Evolutionary conservation across 1,139 yeast species (phyloP), one percentile per base, ranked within the genome.

Genomic region (Yamadazyma epiphylla): DNA sequence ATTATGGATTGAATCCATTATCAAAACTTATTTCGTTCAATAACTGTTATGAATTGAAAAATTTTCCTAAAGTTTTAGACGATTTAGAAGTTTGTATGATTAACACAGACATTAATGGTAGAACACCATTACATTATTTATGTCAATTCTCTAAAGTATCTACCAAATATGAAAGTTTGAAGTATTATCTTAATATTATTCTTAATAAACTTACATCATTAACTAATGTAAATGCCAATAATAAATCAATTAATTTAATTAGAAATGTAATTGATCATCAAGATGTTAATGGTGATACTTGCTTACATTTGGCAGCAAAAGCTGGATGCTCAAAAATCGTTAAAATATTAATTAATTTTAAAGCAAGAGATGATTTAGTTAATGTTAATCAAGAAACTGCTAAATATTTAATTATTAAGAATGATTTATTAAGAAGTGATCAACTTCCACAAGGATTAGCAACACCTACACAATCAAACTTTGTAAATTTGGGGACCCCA

Each of bases 11-110:
- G 51, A 89, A 89, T 43, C 86, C 95, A 22, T 65, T 91, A 25
- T 84, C 94, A 4, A 81, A 94, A 42, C 65, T 91, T 15, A 74
- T 89, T 15, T 78, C 84, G 46, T 91, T 88, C 64, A 88, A 89
- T 39, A 91, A 91, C 53, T 86, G 95, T 43, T 86, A 62, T 49
- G 95, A 88, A 42, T 67, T 84, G 41, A 73, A 78, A 33, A 83
- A 85, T 41, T 89, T 89, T 48, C 77, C 82, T 3, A 65, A 71
- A 32, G 77, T 89, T 4, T 70, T 88, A 28, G 82, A 81, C 20
- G 66, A 82, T 31, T 65, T 89, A 42, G 80, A 82, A 39, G 70
- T 75, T 34, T 86, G 89, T 47, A 57, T 82, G 28, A 76, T 80
- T 25, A 79, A 80, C 31, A 84, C 91, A 3, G 94, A 83, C 54